Base-by-base conservation (phyloP, 2,329 filamentous ascomycete genomes). In the Aspergillus niger region DNA sequence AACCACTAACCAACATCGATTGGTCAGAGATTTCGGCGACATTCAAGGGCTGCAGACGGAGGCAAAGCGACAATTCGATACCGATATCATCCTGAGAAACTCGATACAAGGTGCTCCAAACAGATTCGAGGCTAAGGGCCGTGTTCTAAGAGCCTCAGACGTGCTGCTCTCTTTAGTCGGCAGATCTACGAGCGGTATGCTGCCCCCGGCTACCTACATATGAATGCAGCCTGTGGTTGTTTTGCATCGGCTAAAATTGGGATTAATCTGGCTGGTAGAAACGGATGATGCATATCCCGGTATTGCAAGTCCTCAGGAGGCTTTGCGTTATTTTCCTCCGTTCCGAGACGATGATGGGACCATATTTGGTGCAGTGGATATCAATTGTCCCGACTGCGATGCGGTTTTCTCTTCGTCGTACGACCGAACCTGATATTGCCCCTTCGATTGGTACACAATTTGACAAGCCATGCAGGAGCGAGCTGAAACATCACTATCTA, bases 361-460 rank as follows among this genome's bases (percentile, higher is more conserved):
- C 30, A 61, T 57, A 8, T 57, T 65, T 5, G 68, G 67, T 43
- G 63, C 62, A 15, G 57, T 60, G 47, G 69, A 72, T 30, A 51
- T 63, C 30, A 58, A 63, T 57, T 73, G 71, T 56, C 66, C 67
- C 2, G 71, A 73, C 55, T 73, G 71, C 48, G 67, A 72, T 47
- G 71, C 70, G 7, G 64, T 71, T 15, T 73, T 71, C 57, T 72
- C 71, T 20, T 71, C 71, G 7, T 36, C 61, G 71, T 73, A 66
- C 43, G 67, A 38, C 49, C 43, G 41, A 26, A n/a, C 20, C 24
- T 44, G 8, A 10, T 13, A 36, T 24, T 5, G 20, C 43, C 26
- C 28, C 38, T 15, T 13, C 38, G 36, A 26, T 20, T 49, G 51
- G 20, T 3, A 24, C 36, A 22, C 5, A 24, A 8, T 51, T 51